Evolutionary conservation across 75 land plant species (phyloP).

Genomic region (Isoetes taiwanensis): DNA sequence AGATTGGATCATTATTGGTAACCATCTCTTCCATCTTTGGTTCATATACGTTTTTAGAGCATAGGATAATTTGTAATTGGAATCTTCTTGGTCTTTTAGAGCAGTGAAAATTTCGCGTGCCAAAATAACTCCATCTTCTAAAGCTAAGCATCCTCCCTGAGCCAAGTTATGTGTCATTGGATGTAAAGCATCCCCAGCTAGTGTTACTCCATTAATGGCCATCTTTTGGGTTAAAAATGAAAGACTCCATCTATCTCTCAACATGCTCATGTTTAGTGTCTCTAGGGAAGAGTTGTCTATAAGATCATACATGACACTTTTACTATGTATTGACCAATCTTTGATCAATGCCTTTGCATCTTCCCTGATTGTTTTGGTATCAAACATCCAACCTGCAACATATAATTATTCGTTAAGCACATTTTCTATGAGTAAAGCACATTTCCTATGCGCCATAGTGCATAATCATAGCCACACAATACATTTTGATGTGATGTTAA

Average conservation of each 20-base stretch:
- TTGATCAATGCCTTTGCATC: conserved; percentile 34
- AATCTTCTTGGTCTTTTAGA: no score
- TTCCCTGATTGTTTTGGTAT: conserved; percentile 38
- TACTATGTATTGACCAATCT: conserved; percentile 50
- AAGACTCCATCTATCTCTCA: conserved; percentile 66
- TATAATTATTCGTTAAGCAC: not conserved
- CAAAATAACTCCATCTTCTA: conserved; percentile 69
- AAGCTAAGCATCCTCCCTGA: conserved; percentile 77
- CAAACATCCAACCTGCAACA: conserved; percentile 32
- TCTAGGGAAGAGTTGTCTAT: conserved; percentile 51
- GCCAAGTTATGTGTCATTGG: conserved; percentile 95
- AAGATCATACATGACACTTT: conserved; percentile 22
- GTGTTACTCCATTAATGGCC: conserved; percentile 39
- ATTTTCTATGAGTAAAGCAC: not conserved
- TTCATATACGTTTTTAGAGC: conserved; percentile 27
- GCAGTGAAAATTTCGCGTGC: no score
- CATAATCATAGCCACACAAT: not conserved
- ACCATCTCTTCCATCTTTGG: no score
- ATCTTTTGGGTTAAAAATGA: conserved; percentile 45
- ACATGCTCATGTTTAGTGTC: conserved; percentile 30
- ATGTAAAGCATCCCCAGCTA: conserved; percentile 89
- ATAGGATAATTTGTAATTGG: no score
- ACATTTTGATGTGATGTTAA: no score
- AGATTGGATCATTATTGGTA: no score
- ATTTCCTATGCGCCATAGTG: not conserved